Conservation (phyloP, 805 yeast species). For the Starmerella gropengiesseri region DNA sequence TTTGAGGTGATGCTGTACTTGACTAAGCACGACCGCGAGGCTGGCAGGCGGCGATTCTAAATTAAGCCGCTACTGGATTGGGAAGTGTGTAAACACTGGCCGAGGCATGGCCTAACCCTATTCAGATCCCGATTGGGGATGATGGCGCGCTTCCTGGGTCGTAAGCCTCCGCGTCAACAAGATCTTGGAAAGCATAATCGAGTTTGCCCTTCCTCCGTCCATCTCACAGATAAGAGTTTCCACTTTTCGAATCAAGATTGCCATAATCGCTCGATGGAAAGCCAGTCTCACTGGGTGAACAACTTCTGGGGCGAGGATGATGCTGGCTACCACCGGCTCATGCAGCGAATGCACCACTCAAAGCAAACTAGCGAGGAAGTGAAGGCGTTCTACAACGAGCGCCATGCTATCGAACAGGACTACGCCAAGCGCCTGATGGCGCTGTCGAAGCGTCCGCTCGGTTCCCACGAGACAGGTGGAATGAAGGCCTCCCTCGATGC, state of each 20-base stretch:
- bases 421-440: slow-evolving; percentile 46
- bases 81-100: not conserved
- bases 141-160: slow-evolving; percentile 2
- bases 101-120: not conserved
- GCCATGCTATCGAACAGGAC: slow-evolving; percentile 58
- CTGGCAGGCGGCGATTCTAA: not conserved
- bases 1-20: no score
- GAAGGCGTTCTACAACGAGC: slow-evolving; percentile 40
- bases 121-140: not conserved
- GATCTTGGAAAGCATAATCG: not conserved
- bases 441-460: slow-evolving; percentile 42
- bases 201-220: no score
- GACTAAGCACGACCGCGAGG: not conserved
- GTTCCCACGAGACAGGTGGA: slow-evolving; percentile 49
- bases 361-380: slow-evolving; percentile 47
- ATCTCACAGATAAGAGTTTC: no score
- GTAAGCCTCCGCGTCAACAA: no score
- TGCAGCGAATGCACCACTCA: slow-evolving; percentile 48
- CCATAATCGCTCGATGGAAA: slow-evolving; percentile 7
- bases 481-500: slow-evolving; percentile 49
- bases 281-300: slow-evolving; percentile 26
- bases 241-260: not conserved
- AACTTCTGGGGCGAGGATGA: slow-evolving; percentile 48
- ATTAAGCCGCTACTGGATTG: not conserved
- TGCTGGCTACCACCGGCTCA: slow-evolving; percentile 45